Percentiles rank a stretch among this genome's conserved stretches.
These are phyloP conservation scores for Leccinum aurantiacum DNA, from an alignment of 768 basidiomycete species.

Conservation along the genomic window DNA sequence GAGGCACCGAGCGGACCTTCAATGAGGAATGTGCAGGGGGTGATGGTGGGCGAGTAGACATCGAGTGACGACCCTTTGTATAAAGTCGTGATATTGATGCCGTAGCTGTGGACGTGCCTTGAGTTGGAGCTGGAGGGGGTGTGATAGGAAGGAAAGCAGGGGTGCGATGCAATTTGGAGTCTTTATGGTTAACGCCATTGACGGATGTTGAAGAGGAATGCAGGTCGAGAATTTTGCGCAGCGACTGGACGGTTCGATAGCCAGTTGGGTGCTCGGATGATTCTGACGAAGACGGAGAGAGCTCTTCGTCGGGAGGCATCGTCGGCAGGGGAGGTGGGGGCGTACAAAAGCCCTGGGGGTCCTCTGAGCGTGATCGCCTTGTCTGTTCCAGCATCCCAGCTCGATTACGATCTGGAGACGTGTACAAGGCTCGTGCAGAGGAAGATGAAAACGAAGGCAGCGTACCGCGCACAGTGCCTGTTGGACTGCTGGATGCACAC, in stretches of 20 bases:
- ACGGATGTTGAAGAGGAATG: slow-evolving; percentile 37
- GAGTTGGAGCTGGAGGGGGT: slow-evolving; percentile 49
- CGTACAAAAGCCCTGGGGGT: slow-evolving; percentile 26
- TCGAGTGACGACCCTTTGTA: slow-evolving; percentile 57
- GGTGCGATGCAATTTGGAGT: slow-evolving; percentile 14
- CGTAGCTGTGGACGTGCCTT: slow-evolving; percentile 72
- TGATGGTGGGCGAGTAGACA: slow-evolving; percentile 61
- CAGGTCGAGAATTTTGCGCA: slow-evolving; percentile 69
- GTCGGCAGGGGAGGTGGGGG: slow-evolving; percentile 37
- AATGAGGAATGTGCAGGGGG: slow-evolving; percentile 56
- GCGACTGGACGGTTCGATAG: slow-evolving; percentile 61
- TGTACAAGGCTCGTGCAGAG: slow-evolving; percentile 9
- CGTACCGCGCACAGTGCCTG: slow-evolving; percentile 26
- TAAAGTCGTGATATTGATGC: slow-evolving; percentile 78
- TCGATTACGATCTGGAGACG: slow-evolving; percentile 18
- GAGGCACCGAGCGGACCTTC: slow-evolving; percentile 38
- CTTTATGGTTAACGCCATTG: slow-evolving; percentile 15
- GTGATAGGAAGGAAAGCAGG: slow-evolving; percentile 38
- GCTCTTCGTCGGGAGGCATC: slow-evolving; percentile 61
- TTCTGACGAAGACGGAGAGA: slow-evolving; percentile 48
- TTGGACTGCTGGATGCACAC: slow-evolving; percentile 35
- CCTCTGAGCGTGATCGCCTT: slow-evolving; percentile 30
- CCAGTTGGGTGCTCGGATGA: slow-evolving; percentile 52
- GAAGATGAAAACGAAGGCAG: slow-evolving; percentile 16
- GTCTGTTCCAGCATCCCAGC: slow-evolving; percentile 8